phyloP scores from a whole-genome alignment of 106 monocot species.

The Vanilla planifolia region DNA sequence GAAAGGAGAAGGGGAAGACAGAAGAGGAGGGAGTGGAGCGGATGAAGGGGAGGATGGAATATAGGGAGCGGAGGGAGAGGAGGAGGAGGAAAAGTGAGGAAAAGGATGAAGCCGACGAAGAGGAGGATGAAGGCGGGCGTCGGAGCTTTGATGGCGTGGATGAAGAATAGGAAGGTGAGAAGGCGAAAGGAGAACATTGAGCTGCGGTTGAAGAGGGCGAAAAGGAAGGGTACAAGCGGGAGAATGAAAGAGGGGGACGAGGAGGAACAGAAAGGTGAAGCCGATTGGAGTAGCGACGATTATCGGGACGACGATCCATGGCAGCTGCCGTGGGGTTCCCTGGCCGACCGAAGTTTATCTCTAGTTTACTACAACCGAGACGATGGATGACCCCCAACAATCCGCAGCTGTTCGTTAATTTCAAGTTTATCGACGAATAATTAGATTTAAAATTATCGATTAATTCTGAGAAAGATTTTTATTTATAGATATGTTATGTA shows the following conservation, averaged over 20 bases:
- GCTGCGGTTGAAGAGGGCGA: too few relatives aligned
- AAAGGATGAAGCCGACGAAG: slow-evolving; percentile 25
- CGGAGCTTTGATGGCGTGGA: slow-evolving; percentile 8
- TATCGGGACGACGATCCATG: not conserved
- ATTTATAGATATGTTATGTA: too few relatives aligned
- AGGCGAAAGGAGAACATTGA: slow-evolving; percentile 1
- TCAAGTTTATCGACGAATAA: too few relatives aligned
- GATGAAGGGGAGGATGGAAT: slow-evolving; percentile 13
- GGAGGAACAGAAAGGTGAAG: slow-evolving; percentile 9
- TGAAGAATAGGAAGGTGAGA: slow-evolving; percentile 15
- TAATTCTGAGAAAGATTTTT: too few relatives aligned
- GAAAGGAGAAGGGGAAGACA: slow-evolving; percentile 5
- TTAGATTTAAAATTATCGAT: too few relatives aligned
- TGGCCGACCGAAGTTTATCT: too few relatives aligned
- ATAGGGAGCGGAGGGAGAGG: slow-evolving; percentile 15
- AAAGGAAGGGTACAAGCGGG: not conserved
- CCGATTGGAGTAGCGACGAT: slow-evolving; percentile 6
- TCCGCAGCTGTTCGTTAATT: too few relatives aligned
- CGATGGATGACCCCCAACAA: too few relatives aligned
- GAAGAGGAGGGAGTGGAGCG: slow-evolving; percentile 12
- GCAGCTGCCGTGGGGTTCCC: too few relatives aligned
- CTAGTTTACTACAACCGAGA: too few relatives aligned
- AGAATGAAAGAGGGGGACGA: slow-evolving; percentile 1
- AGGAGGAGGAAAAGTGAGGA: slow-evolving; percentile 19
- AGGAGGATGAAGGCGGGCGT: slow-evolving; percentile 20